Evolutionary conservation across 192 early-diverging fungal genomes (phyloP), one percentile per base, ranked within the genome.

Genomic region (Backusella macrospora): DNA sequence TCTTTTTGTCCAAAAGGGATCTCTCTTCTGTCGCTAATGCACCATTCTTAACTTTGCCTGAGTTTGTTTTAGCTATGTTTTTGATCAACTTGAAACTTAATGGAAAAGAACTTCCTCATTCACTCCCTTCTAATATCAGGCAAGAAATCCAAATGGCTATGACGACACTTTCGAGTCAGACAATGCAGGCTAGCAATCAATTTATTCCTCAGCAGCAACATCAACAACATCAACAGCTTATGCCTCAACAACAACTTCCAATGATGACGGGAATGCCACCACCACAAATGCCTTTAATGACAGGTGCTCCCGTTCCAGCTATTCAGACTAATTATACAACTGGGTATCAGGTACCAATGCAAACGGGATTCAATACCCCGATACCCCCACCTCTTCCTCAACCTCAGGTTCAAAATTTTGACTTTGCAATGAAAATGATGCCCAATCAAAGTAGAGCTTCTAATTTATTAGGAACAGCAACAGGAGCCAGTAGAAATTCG

Each of bases 21-120:
- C 78, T 91, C 16, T 81, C 89, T 4, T 86, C 88, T 42, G 64
- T 86, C 0, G 72, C 77, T 18, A 73, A 77, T 5, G 64, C 74
- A 29, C 86, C 86, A 1, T 78, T 84, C 26, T 76, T 91, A 18
- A 82, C 85, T 16, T 79, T 89, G 68, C 76, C 89, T 0, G 90
- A 91, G 71, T 91, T 91, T 79, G 87, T 82, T 45, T 72, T 91
- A 64, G 86, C 89, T 42, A 88, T 91, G 90, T 89, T 82, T 69
- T 75, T 91, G 43, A 85, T 89, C 0, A 80, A 86, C 39, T 81
- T 80, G 8, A 81, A 84, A 39, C 74, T 90, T 18, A 76, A 65
- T 4, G 87, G 87, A 29, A 83, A 88, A 70, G 62, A 78, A 0
- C n/a, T 91, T 49, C 90, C 90, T 4, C 68, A 62, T n/a, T 72